Base-by-base conservation (phyloP, 306 rosid species). In the Vachellia pachyceras region DNA sequence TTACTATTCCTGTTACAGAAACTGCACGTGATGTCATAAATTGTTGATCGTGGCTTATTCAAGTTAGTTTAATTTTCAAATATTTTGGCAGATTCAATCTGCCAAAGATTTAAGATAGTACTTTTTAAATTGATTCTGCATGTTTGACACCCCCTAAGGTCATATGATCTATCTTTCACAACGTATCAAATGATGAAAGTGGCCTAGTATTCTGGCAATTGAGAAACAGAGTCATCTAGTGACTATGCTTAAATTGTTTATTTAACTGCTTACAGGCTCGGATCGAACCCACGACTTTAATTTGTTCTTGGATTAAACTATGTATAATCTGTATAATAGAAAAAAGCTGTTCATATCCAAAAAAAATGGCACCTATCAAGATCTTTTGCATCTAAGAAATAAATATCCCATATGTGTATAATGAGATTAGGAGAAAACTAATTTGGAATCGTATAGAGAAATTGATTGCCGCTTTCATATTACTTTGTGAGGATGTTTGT, bases 271-370 rank as follows among this genome's bases (percentile, higher is more conserved):
- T 29, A 29, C 33, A 29, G 33, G 33, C 33, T 29, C 33, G 33
- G 33, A 29, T 29, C 33, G 2, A 29, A 29, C 33, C 33, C 33
- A 29, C 33, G 69, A 22, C 33, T 41, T 73, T 58, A 85, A 71
- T 77, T 75, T 76, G 25, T 72, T 63, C 41, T 35, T 22, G 65
- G 14, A 66, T 84, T 79, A 39, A 76, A 76, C 81, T 80, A 75
- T 75, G 77, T 82, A 70, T 10, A 14, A 33, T 71, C 69, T 81
- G 17, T 70, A 80, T 67, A 73, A 80, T 25, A 65, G 77, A 23
- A 46, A 77, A n/a, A 80, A 73, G 80, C 69, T 73, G 69, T 76
- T 42, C 76, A 35, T 54, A 77, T 50, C 46, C 72, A 6, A 18
- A 10, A n/a, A n/a, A n/a, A 33, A 49, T 52, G 60, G 60, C 60